Percentiles rank a stretch among this genome's conserved stretches.
These are phyloP conservation scores for Metschnikowia koreensis DNA, from an alignment of 805 yeast species.

Conservation along the genomic window DNA sequence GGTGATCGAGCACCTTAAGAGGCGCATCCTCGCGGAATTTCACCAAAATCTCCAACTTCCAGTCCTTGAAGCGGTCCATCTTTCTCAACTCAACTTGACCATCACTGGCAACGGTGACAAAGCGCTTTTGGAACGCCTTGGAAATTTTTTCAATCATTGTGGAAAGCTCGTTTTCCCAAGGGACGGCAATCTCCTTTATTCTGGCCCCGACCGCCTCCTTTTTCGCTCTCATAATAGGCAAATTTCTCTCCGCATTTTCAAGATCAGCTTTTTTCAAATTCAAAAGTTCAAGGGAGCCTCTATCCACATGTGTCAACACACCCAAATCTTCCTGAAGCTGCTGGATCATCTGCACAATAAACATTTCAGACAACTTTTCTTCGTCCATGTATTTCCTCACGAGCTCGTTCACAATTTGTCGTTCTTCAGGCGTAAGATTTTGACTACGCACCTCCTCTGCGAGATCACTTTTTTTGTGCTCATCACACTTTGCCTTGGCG, in stretches of 20 bases:
- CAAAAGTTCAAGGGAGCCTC: slow-evolving; percentile 40
- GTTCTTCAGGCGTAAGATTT: slow-evolving; percentile 39
- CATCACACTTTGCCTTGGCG: slow-evolving; percentile 35
- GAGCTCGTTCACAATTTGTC: slow-evolving; percentile 36
- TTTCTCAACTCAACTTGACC: slow-evolving; percentile 72
- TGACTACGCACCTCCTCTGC: slow-evolving; percentile 35
- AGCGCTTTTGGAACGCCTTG: slow-evolving; percentile 59
- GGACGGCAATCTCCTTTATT: slow-evolving; percentile 37
- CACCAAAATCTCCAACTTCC: slow-evolving; percentile 84
- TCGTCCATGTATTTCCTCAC: slow-evolving; percentile 37
- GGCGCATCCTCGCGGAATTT: slow-evolving; percentile 77
- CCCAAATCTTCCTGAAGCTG: slow-evolving; percentile 47
- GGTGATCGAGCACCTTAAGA: slow-evolving; percentile 73
- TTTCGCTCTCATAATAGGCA: slow-evolving; percentile 37
- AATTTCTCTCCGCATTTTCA: slow-evolving; percentile 29
- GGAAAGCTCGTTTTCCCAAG: slow-evolving; percentile 65
- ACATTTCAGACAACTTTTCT: slow-evolving; percentile 37
- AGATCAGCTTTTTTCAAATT: slow-evolving; percentile 35
- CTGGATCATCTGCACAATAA: slow-evolving; percentile 40
- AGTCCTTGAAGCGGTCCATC: slow-evolving; percentile 57
- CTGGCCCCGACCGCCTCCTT: slow-evolving; percentile 29
- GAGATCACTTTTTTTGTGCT: slow-evolving; percentile 41
- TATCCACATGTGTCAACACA: slow-evolving; percentile 37
- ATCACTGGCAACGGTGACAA: slow-evolving; percentile 75
- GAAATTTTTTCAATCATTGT: slow-evolving; percentile 57